Percentiles rank a stretch among this genome's conserved stretches.
phyloP scores from a whole-genome alignment of 495 filamentous ascomycete genomes.

The Patellaria atrata region DNA sequence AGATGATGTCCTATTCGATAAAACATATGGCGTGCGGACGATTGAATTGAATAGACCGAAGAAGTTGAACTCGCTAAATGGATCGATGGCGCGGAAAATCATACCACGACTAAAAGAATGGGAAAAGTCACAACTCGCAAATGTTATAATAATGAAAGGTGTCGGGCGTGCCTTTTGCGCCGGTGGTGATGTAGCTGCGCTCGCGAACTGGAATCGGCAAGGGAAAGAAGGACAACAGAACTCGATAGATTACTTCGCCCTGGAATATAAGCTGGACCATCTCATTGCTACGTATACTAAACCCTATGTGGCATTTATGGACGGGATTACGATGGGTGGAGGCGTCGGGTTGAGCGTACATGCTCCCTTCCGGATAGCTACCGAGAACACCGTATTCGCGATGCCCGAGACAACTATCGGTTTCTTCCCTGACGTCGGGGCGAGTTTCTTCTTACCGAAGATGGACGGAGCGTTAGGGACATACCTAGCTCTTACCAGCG shows the following conservation, averaged over 20 bases:
- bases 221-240: constrained; percentile 50
- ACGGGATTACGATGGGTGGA: constrained; percentile 96
- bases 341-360: constrained; percentile 90
- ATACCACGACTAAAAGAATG: constrained; percentile 75
- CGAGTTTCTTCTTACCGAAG: constrained; percentile 82
- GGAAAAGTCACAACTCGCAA: constrained; percentile 85
- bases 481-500: constrained; percentile 82
- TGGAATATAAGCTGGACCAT: constrained; percentile 92
- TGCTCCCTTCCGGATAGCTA: constrained; percentile 91
- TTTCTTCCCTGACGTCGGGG: constrained; percentile 96
- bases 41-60: constrained; percentile 87
- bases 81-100: constrained; percentile 90
- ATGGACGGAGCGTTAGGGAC: constrained; percentile 74
- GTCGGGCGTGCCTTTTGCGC: constrained; percentile 80
- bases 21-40: constrained; percentile 73
- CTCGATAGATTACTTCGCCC: constrained; percentile 71
- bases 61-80: constrained; percentile 82
- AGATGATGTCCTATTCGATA: constrained; percentile 84
- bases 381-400: constrained; percentile 84
- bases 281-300: constrained; percentile 87
- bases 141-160: constrained; percentile 84
- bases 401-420: constrained; percentile 98
- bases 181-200: constrained; percentile 72
- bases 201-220: constrained; percentile 56
- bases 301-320: constrained; percentile 91